phyloP scores from a whole-genome alignment of 1,284 basidiomycete species.

The Naganishia liquefaciens region DNA sequence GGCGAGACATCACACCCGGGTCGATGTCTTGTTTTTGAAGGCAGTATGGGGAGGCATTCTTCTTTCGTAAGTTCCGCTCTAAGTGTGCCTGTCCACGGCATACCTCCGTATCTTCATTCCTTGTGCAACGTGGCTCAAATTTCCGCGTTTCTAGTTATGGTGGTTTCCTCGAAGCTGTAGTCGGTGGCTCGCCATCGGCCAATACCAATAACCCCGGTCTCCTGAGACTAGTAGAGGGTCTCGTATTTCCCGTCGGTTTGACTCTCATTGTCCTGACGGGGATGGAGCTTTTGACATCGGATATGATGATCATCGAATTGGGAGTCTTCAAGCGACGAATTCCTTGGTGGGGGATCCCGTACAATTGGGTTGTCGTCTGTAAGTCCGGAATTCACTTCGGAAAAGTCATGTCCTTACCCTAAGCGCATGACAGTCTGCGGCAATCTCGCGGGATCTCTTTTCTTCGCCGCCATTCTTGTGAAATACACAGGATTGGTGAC shows the following conservation, averaged over 20 bases:
- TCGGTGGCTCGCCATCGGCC: conserved; percentile 32
- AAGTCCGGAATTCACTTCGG: background rate
- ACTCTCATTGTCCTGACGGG: conserved; percentile 33
- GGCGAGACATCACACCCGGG: conserved; percentile 26
- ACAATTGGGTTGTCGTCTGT: conserved; percentile 32
- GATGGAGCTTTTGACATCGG: conserved; percentile 33
- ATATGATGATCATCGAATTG: conserved; percentile 36
- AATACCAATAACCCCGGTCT: conserved; percentile 33
- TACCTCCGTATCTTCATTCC: background rate
- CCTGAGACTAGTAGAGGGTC: conserved; percentile 29
- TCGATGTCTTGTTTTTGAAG: conserved; percentile 30
- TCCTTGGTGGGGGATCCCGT: conserved; percentile 30
- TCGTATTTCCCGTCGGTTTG: conserved; percentile 35
- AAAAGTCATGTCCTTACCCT: background rate
- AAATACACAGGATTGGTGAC: conserved; percentile 30
- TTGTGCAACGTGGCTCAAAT: too few species aligned
- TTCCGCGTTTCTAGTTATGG: conserved; percentile 10
- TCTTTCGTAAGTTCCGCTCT: conserved; percentile 12
- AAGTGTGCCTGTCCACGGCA: background rate
- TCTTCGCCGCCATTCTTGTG: conserved; percentile 41
- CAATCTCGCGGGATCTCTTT: conserved; percentile 44
- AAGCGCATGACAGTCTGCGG: conserved; percentile 36
- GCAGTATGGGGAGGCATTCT: conserved; percentile 32
- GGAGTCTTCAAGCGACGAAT: conserved; percentile 31
- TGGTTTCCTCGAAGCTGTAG: conserved; percentile 31